These are phyloP conservation scores for Trichoderma brevicompactum DNA, from an alignment of 2,329 filamentous ascomycete genomes.

Conservation along the genomic window DNA sequence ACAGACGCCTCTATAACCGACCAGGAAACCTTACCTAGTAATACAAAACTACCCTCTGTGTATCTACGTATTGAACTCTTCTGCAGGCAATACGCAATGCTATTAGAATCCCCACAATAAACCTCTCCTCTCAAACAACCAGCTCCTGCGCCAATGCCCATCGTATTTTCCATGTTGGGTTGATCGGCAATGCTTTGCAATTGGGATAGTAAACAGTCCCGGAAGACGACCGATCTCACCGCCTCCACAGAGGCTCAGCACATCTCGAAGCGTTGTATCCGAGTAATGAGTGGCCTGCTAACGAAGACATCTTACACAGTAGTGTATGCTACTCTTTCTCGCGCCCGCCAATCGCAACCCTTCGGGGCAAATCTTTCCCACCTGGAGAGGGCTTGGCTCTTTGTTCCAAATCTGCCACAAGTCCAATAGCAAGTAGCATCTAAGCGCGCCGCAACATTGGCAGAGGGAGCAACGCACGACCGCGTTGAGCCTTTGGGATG, in stretches of 20 bases:
- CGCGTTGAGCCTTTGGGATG: neutral
- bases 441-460: conserved; percentile 4
- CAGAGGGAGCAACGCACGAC: conserved; percentile 7
- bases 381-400: conserved; percentile 5
- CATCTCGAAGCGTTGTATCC: neutral
- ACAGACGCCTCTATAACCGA: no score
- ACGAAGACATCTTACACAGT: neutral
- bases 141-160: neutral
- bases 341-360: neutral
- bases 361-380: neutral
- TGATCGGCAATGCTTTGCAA: neutral
- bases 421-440: conserved; percentile 1
- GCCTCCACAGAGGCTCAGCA: neutral
- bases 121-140: neutral
- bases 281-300: no score
- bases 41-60: no score
- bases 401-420: neutral
- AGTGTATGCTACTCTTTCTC: neutral
- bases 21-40: no score
- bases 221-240: neutral
- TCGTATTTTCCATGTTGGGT: neutral
- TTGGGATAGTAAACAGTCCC: neutral
- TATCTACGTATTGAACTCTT: no score
- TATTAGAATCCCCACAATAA: neutral
- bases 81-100: no score